phyloP scores from a whole-genome alignment of 306 rosid genomes.

The Dalbergia oliveri region DNA sequence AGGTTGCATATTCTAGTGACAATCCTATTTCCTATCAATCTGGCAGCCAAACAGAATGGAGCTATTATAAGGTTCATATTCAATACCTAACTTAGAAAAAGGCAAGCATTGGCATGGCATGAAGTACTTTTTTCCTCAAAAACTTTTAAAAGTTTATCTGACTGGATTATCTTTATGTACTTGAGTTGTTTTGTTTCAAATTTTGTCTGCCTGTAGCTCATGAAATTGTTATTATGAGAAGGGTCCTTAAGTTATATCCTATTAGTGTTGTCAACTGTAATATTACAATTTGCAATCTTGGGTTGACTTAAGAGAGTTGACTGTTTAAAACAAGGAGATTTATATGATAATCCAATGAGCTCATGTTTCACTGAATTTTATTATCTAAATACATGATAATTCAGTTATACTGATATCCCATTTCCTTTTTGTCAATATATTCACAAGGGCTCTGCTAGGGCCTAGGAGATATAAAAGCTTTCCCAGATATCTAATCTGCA shows the following conservation, averaged over 20 bases:
- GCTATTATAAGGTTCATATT: slow-evolving; percentile 87
- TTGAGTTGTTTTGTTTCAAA: slow-evolving; percentile 27
- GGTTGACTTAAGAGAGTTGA: slow-evolving; percentile 15
- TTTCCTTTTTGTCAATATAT: too few relatives aligned
- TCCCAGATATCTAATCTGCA: neutral
- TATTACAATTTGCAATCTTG: neutral
- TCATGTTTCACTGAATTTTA: too few relatives aligned
- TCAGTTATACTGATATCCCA: too few relatives aligned
- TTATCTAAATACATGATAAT: too few relatives aligned
- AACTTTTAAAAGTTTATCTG: neutral
- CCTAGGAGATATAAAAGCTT: too few relatives aligned
- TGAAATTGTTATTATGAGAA: slow-evolving; percentile 31
- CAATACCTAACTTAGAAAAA: slow-evolving; percentile 13
- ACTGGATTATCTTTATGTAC: slow-evolving; percentile 9
- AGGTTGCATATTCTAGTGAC: slow-evolving; percentile 92
- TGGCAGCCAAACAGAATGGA: slow-evolving; percentile 76
- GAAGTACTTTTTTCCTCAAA: slow-evolving; percentile 12
- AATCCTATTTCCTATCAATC: slow-evolving; percentile 80
- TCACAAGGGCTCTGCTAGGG: too few relatives aligned
- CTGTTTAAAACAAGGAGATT: slow-evolving; percentile 3
- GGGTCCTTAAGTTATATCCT: slow-evolving; percentile 6
- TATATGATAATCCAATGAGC: neutral
- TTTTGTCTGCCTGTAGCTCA: neutral
- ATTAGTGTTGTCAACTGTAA: slow-evolving; percentile 2
- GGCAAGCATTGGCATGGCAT: neutral